Conservation (phyloP, 768 basidiomycete species). For the Tulasnella sp. region DNA sequence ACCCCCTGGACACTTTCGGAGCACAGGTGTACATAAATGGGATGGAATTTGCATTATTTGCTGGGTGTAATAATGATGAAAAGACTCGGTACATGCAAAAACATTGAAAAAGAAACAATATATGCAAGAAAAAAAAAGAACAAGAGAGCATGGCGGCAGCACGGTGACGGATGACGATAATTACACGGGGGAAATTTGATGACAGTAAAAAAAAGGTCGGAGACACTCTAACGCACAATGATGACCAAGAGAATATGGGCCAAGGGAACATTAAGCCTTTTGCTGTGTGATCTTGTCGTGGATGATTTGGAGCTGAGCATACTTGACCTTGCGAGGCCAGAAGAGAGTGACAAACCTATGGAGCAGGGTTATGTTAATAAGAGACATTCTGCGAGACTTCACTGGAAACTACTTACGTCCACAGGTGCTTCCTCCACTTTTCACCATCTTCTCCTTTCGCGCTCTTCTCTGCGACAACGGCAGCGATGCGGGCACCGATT, state of each 20-base stretch:
- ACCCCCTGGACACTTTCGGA: neutral
- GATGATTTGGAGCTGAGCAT: constrained; percentile 86
- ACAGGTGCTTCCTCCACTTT: constrained; percentile 89
- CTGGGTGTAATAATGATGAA: neutral
- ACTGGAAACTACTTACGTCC: constrained; percentile 63
- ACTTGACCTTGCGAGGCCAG: constrained; percentile 96
- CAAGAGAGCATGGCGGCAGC: neutral
- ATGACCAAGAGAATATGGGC: neutral
- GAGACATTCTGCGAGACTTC: neutral
- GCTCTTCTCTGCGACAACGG: constrained; percentile 66
- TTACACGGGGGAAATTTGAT: neutral
- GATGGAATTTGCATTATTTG: neutral
- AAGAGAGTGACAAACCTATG: constrained; percentile 86
- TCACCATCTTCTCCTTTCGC: constrained; percentile 73
- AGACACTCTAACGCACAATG: neutral
- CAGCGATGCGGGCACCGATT: constrained; percentile 87
- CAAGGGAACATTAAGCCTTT: neutral
- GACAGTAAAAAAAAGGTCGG: neutral
- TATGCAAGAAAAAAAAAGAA: neutral
- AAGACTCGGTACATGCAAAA: neutral
- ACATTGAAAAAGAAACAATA: neutral
- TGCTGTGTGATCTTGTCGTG: constrained; percentile 66
- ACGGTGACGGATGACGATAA: neutral
- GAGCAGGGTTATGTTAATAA: neutral
- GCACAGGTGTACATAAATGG: neutral